Base-by-base conservation (phyloP, 192 early-diverging fungal species). In the Backusella luteola region DNA sequence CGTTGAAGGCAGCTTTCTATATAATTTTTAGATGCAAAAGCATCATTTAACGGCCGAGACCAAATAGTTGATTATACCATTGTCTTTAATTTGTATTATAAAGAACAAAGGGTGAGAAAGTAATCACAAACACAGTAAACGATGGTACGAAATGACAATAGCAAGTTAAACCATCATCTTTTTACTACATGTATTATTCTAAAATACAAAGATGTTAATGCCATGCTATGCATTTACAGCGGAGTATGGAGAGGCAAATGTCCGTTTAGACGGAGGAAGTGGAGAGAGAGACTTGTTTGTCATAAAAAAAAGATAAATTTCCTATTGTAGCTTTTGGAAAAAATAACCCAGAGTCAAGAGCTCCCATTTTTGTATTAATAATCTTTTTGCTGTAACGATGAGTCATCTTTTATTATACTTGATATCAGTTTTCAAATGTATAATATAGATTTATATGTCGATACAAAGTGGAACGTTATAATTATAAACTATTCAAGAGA, bases 221-320 rank as follows among this genome's bases (percentile, higher is more conserved):
- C 9, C 23, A 63, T 63, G 1, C 1, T 14, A 63, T 12, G 56
- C 7, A 63, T 29, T 63, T 29, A 26, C 4, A 63, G 21, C 56
- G 56, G 56, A 63, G 56, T 63, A 23, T 15, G 56, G 29, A 29
- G 23, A 29, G 56, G 12, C 11, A 14, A 29, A 63, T 26, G 11
- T 11, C 56, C 23, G 56, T 26, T 63, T 63, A 63, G 11, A 12
- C 56, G 56, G 56, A 63, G 56, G 46, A 44, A 56, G 53, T 26
- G 19, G 53, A 59, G 23, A 59, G 53, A 59, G 12, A 63, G 14
- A 29, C 15, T 23, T 63, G 56, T 63, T 26, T 63, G 56, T 63
- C 21, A 63, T 63, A 29, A 63, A 63, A 63, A 63, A 53, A 6
- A 53, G 52, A 53, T 53, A 53, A 53, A 53, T 63, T 63, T 63